A percentile compares a stretch with the other conserved stretches of the same genome.
Conservation (phyloP, 257 asterid genomes). For the Lantana camara region DNA sequence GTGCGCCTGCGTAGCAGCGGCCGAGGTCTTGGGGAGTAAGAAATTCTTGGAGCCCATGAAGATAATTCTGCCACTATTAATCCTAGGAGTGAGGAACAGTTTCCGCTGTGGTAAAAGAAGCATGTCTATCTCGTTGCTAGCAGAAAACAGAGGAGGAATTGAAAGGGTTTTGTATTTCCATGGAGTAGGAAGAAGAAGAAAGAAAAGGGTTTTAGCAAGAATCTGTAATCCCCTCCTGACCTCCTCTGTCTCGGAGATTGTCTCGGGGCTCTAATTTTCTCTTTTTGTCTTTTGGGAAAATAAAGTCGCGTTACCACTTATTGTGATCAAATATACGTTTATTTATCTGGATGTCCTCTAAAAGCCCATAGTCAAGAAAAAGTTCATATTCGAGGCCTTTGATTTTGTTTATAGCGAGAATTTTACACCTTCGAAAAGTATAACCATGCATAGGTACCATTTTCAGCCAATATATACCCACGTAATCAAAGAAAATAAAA, state of each 20-base stretch:
- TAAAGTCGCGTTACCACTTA: too few relatives aligned
- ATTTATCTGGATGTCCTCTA: too few relatives aligned
- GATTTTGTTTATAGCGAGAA: too few relatives aligned
- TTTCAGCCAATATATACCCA: too few relatives aligned
- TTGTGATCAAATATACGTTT: too few relatives aligned
- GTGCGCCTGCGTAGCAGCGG: conserved; percentile 19
- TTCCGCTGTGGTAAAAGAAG: conserved; percentile 39
- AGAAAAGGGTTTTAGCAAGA: conserved; percentile 32
- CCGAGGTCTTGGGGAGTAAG: conserved; percentile 38
- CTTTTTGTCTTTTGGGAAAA: too few relatives aligned
- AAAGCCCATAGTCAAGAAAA: too few relatives aligned
- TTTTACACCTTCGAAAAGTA: too few relatives aligned
- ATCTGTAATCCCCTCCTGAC: background rate
- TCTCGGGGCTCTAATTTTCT: background rate
- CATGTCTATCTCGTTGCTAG: conserved; percentile 26
- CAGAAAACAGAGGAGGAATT: background rate
- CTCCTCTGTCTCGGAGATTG: background rate
- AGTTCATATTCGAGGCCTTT: too few relatives aligned
- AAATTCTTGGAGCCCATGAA: conserved; percentile 46
- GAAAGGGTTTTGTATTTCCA: conserved; percentile 27
- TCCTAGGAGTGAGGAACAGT: conserved; percentile 29
- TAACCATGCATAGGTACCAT: too few relatives aligned
- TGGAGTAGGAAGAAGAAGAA: conserved; percentile 13
- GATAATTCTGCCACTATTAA: conserved; percentile 32
- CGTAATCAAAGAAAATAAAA: too few relatives aligned